phyloP scores from a whole-genome alignment of 2,329 filamentous ascomycete genomes.

The Colletotrichum eremochloae region DNA sequence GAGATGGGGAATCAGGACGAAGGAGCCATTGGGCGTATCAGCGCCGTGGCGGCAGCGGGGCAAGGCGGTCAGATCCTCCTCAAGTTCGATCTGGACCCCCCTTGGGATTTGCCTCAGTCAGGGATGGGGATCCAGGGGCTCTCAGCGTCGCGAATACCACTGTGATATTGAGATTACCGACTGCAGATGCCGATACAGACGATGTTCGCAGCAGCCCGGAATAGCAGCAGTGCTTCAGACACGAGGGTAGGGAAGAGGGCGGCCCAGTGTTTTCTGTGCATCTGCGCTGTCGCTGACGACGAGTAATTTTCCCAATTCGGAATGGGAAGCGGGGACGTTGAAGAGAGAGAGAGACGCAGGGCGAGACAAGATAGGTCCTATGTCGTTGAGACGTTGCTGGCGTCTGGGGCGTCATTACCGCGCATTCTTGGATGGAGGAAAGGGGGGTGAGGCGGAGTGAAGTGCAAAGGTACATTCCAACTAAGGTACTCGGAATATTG shows the following conservation, averaged over 20 bases:
- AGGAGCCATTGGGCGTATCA: not conserved
- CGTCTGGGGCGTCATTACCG: slow-evolving; percentile 20
- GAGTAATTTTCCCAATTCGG: slow-evolving; percentile 19
- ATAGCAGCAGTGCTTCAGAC: not conserved
- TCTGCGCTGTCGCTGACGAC: not conserved
- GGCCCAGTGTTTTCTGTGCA: not conserved
- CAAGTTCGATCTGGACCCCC: not conserved
- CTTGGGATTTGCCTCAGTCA: not conserved
- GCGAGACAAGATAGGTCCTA: not conserved
- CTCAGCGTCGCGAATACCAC: not conserved
- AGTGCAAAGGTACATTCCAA: not conserved
- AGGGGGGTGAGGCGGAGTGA: not conserved
- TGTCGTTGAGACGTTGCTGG: not conserved
- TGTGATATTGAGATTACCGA: not conserved
- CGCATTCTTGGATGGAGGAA: slow-evolving; percentile 10
- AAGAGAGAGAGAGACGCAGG: not conserved
- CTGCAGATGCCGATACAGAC: not conserved
- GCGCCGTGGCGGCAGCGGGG: not conserved
- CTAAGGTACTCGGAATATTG: not conserved
- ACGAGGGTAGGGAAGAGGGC: not conserved
- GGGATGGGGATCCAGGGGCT: not conserved
- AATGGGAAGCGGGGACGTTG: not conserved
- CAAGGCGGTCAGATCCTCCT: not conserved
- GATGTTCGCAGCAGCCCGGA: not conserved
- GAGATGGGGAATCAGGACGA: not conserved